Conservation (phyloP, 2,329 filamentous ascomycete genomes). For the Calonectria pseudoturangicola region DNA sequence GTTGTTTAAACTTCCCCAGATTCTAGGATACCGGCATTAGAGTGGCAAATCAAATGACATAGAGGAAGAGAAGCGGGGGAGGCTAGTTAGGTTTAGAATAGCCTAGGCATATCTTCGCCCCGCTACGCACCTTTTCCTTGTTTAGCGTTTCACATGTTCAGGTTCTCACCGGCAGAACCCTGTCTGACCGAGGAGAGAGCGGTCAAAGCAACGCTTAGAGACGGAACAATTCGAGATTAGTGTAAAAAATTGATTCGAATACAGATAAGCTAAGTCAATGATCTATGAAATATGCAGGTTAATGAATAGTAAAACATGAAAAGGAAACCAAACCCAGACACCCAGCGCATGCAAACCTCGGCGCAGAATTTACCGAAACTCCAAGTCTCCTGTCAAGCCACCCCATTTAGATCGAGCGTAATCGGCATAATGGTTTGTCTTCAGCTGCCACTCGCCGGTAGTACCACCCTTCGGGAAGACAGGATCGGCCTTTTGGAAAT, state of each 20-base stretch:
- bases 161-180: not conserved
- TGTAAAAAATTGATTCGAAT: not conserved
- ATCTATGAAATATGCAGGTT: not conserved
- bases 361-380: not conserved
- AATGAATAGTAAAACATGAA: not conserved
- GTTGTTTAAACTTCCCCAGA: conserved; percentile 6
- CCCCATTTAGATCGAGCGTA: conserved; percentile 8
- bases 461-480: conserved; percentile 13
- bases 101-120: not conserved
- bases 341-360: not conserved
- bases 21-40: not conserved
- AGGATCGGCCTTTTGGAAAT: not conserved
- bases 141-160: not conserved
- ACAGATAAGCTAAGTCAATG: not conserved
- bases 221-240: not conserved
- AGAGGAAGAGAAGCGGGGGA: not conserved
- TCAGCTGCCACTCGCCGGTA: not conserved
- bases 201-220: not conserved
- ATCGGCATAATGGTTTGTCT: not conserved
- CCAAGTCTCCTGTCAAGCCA: not conserved
- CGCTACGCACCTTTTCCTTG: not conserved
- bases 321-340: not conserved
- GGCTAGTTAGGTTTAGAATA: not conserved
- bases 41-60: not conserved
- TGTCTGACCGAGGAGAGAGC: not conserved